phyloP scores from a whole-genome alignment of 352 stramenopile species.

The Albugo laibachii region DNA sequence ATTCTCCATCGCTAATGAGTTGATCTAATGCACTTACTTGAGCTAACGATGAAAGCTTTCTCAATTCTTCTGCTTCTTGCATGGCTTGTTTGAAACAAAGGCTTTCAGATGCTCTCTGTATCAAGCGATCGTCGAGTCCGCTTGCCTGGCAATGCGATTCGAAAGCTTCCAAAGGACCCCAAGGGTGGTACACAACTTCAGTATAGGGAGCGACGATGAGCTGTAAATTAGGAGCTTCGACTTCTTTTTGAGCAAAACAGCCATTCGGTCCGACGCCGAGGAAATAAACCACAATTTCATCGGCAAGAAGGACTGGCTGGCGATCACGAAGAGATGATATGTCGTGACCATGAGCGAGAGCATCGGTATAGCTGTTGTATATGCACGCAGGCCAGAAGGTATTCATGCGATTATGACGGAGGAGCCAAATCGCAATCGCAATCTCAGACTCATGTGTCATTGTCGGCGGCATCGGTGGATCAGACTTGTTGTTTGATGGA shows the following conservation, averaged over 20 bases:
- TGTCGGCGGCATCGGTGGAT: no score
- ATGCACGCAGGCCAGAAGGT: constrained; percentile 49
- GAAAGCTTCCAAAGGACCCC: neutral
- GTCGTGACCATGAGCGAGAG: constrained; percentile 24
- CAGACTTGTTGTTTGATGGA: no score
- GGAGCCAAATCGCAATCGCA: no score
- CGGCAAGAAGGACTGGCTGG: constrained; percentile 32
- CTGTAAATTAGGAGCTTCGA: neutral
- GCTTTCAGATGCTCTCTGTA: neutral
- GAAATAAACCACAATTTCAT: constrained; percentile 65
- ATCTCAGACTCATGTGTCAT: no score
- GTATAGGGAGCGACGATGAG: neutral
- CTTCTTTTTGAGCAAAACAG: neutral
- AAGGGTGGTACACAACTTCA: neutral
- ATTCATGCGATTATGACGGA: no score
- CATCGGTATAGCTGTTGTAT: constrained; percentile 33
- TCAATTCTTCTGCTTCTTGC: no score
- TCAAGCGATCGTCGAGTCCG: neutral
- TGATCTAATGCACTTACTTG: no score
- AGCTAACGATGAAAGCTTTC: no score
- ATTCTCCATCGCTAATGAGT: no score
- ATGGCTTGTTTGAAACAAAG: no score
- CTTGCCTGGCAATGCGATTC: neutral
- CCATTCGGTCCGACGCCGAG: constrained; percentile 30
- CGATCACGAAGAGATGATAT: constrained; percentile 13